Conservation (phyloP, 805 yeast genomes). For the Lipomyces sp. region DNA sequence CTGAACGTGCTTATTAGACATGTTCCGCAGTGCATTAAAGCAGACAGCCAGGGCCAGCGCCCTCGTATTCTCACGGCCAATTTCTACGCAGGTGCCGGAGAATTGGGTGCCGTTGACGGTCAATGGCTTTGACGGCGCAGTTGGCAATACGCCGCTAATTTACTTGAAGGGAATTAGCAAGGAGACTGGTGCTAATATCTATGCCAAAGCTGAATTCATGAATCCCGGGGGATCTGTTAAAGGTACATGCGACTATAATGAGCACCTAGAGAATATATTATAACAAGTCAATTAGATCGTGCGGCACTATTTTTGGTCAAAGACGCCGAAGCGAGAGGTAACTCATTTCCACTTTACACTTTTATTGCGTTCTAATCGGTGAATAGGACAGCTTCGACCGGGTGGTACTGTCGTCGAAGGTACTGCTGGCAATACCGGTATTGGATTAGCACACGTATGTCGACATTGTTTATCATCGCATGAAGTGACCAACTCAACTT, state of each 20-base stretch:
- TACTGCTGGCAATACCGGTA: slow-evolving; percentile 96
- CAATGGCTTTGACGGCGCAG: slow-evolving; percentile 78
- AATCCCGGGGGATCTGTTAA: slow-evolving; percentile 94
- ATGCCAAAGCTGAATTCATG: slow-evolving; percentile 89
- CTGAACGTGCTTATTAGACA: not conserved
- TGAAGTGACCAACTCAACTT: not conserved
- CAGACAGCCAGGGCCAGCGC: not conserved
- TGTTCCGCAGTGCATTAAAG: not conserved
- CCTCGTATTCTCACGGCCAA: not conserved
- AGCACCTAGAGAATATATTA: not conserved
- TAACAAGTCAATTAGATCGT: slow-evolving; percentile 54
- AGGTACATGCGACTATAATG: slow-evolving; percentile 27
- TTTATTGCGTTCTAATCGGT: not conserved
- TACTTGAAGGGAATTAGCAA: slow-evolving; percentile 61
- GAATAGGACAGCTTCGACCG: slow-evolving; percentile 56
- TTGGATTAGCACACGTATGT: slow-evolving; percentile 72
- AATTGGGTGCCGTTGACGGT: slow-evolving; percentile 66
- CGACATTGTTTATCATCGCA: not conserved
- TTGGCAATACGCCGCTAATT: slow-evolving; percentile 91
- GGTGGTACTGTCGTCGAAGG: slow-evolving; percentile 93
- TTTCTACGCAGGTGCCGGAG: not conserved
- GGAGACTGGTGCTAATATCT: slow-evolving; percentile 71
- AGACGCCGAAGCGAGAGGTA: slow-evolving; percentile 74
- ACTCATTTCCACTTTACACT: not conserved
- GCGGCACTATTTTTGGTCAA: slow-evolving; percentile 79